These are phyloP conservation scores for Sporormia fimetaria DNA, from an alignment of 495 filamentous ascomycete genomes.

Conservation along the genomic window DNA sequence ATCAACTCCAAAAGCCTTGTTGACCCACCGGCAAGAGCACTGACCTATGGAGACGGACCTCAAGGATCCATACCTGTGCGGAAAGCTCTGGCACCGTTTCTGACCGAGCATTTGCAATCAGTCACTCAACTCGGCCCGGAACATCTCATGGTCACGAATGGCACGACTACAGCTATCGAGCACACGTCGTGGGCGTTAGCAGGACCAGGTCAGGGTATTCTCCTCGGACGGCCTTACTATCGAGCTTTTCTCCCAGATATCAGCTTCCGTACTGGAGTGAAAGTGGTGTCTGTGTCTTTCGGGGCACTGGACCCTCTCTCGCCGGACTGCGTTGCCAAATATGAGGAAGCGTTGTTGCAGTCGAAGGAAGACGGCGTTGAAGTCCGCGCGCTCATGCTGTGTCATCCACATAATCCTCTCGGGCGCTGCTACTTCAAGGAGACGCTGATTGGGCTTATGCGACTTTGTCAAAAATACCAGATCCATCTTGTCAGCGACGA, in stretches of 20 bases:
- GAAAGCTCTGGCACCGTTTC: slow-evolving; percentile 10
- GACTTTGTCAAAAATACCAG: slow-evolving; percentile 42
- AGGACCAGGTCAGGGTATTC: slow-evolving; percentile 24
- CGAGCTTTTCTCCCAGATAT: slow-evolving; percentile 22
- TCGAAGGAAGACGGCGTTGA: slow-evolving; percentile 11
- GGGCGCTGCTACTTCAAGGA: slow-evolving; percentile 45
- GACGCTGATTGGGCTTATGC: slow-evolving; percentile 38
- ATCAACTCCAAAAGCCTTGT: slow-evolving; percentile 4
- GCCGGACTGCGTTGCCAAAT: slow-evolving; percentile 6
- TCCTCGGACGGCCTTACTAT: slow-evolving; percentile 23
- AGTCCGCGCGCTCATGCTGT: slow-evolving; percentile 38
- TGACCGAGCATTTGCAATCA: slow-evolving; percentile 2
- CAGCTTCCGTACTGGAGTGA: slow-evolving; percentile 3
- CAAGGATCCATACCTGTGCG: slow-evolving; percentile 15
- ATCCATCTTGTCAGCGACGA: slow-evolving; percentile 54
- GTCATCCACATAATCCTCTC: slow-evolving; percentile 52
- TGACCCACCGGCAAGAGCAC: background rate
- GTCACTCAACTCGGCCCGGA: slow-evolving; percentile 5
- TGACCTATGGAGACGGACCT: slow-evolving; percentile 27
- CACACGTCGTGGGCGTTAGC: slow-evolving; percentile 15
- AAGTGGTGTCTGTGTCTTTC: slow-evolving; percentile 17
- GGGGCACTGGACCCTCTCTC: slow-evolving; percentile 13
- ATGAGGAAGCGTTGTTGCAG: slow-evolving; percentile 16
- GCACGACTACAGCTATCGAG: slow-evolving; percentile 13
- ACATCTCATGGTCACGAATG: slow-evolving; percentile 21